Conservation (phyloP, 139 green algal species). For the Asterochloris erici region DNA sequence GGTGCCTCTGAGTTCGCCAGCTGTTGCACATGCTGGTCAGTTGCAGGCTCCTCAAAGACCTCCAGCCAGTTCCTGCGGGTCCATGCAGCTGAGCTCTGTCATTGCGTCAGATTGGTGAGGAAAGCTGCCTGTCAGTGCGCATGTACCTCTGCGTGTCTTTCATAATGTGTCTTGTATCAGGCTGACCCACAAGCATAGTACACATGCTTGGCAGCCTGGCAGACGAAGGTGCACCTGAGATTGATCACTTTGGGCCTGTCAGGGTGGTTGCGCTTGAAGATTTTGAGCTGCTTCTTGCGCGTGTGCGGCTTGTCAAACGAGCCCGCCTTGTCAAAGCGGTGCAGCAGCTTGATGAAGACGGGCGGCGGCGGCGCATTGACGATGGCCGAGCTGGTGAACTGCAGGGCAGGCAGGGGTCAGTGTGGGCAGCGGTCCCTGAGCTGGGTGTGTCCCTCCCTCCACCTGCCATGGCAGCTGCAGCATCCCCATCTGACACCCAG, state of each 20-base stretch:
- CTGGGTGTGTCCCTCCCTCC: neutral
- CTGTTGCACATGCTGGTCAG: neutral
- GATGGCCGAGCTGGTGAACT: conserved; percentile 53
- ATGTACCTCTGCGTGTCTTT: neutral
- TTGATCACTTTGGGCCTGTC: neutral
- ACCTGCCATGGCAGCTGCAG: too few relatives aligned
- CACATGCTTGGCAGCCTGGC: neutral
- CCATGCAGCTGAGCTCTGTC: conserved; percentile 34
- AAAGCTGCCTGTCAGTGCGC: neutral
- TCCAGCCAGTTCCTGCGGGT: conserved; percentile 43
- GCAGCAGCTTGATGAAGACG: conserved; percentile 38
- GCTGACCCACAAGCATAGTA: neutral
- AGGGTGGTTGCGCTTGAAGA: conserved; percentile 7
- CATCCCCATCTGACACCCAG: too few relatives aligned
- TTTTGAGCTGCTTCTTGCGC: conserved; percentile 9
- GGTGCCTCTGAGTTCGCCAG: too few relatives aligned
- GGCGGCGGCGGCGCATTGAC: conserved; percentile 45
- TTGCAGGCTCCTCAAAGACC: conserved; percentile 8
- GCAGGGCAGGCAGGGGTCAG: conserved; percentile 30
- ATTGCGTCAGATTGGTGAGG: conserved; percentile 9
- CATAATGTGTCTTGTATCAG: neutral
- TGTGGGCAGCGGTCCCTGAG: conserved; percentile 20
- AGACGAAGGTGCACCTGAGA: neutral
- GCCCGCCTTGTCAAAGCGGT: conserved; percentile 29
- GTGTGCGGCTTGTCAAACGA: conserved; percentile 1